Evolutionary conservation across 169 alveolate species (phyloP), one percentile per base, ranked within the genome.

Genomic region (Plasmodium ovale): DNA sequence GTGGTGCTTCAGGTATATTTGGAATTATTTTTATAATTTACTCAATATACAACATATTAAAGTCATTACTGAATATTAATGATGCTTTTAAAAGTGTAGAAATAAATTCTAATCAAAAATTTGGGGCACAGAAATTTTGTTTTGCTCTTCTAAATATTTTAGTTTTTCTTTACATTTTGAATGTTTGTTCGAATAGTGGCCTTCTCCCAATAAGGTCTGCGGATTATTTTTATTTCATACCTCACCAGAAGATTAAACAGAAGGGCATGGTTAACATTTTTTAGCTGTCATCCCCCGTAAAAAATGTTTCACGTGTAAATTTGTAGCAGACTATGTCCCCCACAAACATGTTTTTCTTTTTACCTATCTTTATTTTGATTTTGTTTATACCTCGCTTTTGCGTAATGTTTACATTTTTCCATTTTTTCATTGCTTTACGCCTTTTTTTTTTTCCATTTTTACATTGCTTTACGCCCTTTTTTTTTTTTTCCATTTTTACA

Each of bases 1-100:
- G 89, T 12, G 89, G 89, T 5, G 89, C 89, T 10, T 79, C 89
- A 19, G 89, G 89, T 5, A 79, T 79, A 3, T 79, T 79, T 64
- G 89, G 89, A 37, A 79, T 79, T 3, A 79, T 79, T 64, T 79
- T 79, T 79, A 65, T 79, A 9, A 58, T 79, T n/a, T 79, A 79
- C 42, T 79, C 89, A 10, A 68, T 64, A 12, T 79, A 79, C 29
- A 79, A 79, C 33, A 79, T 79, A 31, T 64, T 79, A 64, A 79
- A 79, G 65, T 79, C 89, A 3, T 79, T 79, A 42, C n/a, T 79
- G 16, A 79, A 79, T 69, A 64, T 79, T 25, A 79, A 79, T 53
- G 89, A 79, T 51, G 89, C 70, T 7, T 79, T 79, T 58, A 79
- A 79, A 39, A 10, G 71, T 64, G 82, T 79, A 14, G 89, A 65